Base-by-base conservation (phyloP, 371 early-diverging fungal species). In the Mortierella sp. region DNA sequence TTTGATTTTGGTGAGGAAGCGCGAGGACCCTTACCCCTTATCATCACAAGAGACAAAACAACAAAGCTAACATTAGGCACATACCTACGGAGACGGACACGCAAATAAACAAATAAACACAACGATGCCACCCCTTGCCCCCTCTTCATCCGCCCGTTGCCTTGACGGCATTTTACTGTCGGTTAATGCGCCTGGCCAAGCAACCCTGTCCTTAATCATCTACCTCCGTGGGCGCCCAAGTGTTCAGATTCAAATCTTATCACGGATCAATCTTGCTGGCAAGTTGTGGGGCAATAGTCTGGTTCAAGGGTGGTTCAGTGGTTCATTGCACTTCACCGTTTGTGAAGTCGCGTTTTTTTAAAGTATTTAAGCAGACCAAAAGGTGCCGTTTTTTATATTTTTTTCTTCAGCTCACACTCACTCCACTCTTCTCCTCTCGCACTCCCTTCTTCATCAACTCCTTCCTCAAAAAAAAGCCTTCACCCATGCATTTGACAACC, bases 401-500 rank as follows among this genome's bases (percentile, higher is more conserved):
- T 7, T 44, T 45, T 29, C 26, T 52, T 52, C 41, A 58, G 58
- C 58, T 58, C 58, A 58, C 52, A 43, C 34, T 44, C 55, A 34
- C 50, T 29, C 47, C 39, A n/a, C 13, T 61, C 41, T 24, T 45
- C 50, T 31, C 29, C 52, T 63, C 50, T 40, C 52, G 64, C 24
- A 9, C 48, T 31, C 24, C 26, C 16, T 22, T 11, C 22, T n/a
- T 16, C 16, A 40, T 10, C 22, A 26, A 2, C 19, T 31, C 67
- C 26, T 44, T 14, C 39, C 19, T 24, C 40, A 40, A 40, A 67
- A 53, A 66, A 65, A 58, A 58, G 2, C 16, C 11, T 16, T 14
- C 29, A 9, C 29, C 34, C 2, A 83, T 83, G 84, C 79, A 76
- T 73, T 41, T 83, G 40, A 37, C 84, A 52, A 76, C 84, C 39